Percentiles rank a stretch among this genome's conserved stretches.
These are phyloP conservation scores for Collybiopsis confluens DNA, from an alignment of 768 basidiomycete genomes.

Conservation along the genomic window DNA sequence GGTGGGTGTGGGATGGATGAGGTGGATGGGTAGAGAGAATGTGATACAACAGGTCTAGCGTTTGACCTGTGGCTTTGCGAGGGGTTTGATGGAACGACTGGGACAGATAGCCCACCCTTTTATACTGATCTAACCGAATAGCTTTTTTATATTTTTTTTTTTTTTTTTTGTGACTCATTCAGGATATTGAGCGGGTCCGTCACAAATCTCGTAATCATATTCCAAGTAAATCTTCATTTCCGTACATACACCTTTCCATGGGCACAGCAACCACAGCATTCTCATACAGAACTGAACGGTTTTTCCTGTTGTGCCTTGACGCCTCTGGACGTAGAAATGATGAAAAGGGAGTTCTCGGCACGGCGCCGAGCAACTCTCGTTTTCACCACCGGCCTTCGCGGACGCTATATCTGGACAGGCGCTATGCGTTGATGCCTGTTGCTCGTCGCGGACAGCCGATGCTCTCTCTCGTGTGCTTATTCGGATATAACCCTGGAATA, in stretches of 20 bases:
- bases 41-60: slow-evolving; percentile 4
- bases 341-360: not conserved
- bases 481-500: too few relatives aligned
- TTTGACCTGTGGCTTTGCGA: not conserved
- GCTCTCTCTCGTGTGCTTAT: too few relatives aligned
- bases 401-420: not conserved
- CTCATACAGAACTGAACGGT: too few relatives aligned
- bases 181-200: slow-evolving; percentile 6
- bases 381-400: not conserved
- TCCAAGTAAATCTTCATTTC: too few relatives aligned
- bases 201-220: not conserved
- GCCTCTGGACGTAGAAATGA: not conserved
- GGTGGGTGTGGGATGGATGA: not conserved
- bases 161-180: too few relatives aligned
- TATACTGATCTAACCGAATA: too few relatives aligned
- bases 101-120: slow-evolving; percentile 12
- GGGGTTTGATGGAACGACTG: not conserved
- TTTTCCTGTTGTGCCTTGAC: not conserved
- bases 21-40: not conserved
- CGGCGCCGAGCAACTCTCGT: not conserved
- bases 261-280: not conserved
- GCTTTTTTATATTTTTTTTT: too few relatives aligned
- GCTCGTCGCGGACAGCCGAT: too few relatives aligned
- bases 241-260: too few relatives aligned
- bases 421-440: too few relatives aligned